Evolutionary conservation across 768 basidiomycete species (phyloP).

Genomic region (Trametes gibbosa): DNA sequence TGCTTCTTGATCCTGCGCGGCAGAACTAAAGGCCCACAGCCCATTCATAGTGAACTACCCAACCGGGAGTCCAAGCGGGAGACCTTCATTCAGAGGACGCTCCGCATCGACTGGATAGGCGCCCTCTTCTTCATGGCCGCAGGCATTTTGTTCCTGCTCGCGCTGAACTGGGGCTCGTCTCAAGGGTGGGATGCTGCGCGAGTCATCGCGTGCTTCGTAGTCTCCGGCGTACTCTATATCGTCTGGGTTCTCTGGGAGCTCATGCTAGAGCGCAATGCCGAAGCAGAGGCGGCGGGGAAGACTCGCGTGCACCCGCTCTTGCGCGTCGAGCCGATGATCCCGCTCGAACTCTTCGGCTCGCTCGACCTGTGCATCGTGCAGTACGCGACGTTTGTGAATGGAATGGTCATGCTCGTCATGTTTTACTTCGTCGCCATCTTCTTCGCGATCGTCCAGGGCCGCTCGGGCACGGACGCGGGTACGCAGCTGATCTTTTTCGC

Average conservation of each 20-base stretch:
- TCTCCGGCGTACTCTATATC: slow-evolving; percentile 43
- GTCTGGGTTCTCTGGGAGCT: slow-evolving; percentile 44
- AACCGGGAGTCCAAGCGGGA: slow-evolving; percentile 1
- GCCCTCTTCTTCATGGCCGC: slow-evolving; percentile 41
- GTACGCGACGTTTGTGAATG: slow-evolving; percentile 39
- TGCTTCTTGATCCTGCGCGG: slow-evolving; percentile 41
- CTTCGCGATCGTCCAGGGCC: slow-evolving; percentile 44
- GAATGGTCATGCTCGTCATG: slow-evolving; percentile 50
- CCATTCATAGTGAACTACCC: slow-evolving; percentile 13
- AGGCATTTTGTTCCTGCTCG: slow-evolving; percentile 47
- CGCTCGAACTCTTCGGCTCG: slow-evolving; percentile 42
- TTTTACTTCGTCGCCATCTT: slow-evolving; percentile 57
- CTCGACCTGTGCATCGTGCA: slow-evolving; percentile 40
- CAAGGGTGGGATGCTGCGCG: slow-evolving; percentile 40
- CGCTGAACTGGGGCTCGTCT: slow-evolving; percentile 49
- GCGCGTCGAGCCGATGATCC: slow-evolving; percentile 43
- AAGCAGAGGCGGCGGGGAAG: neutral
- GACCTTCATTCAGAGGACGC: slow-evolving; percentile 29
- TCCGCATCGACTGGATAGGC: slow-evolving; percentile 47
- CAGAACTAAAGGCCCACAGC: slow-evolving; percentile 24
- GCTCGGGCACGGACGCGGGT: slow-evolving; percentile 40
- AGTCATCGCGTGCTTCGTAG: slow-evolving; percentile 46
- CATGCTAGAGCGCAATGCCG: slow-evolving; percentile 32
- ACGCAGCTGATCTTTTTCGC: slow-evolving; percentile 51
- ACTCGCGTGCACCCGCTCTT: slow-evolving; percentile 15